Percentiles rank a stretch among this genome's conserved stretches.
Conservation (phyloP, 2,329 filamentous ascomycete species). For the Aspergillus pseudotamarii region DNA sequence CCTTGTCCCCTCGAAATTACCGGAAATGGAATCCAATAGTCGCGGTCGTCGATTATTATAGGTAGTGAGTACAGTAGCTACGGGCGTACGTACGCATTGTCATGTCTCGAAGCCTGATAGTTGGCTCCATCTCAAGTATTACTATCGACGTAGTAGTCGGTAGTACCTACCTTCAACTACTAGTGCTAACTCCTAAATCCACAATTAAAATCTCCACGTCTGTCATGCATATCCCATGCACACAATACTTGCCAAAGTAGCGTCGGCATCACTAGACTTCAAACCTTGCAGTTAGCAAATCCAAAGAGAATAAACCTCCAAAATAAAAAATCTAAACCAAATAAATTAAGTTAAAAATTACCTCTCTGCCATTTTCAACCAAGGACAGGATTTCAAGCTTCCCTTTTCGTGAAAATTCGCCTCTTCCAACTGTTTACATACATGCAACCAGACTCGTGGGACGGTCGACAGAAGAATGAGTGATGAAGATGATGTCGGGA, state of each 20-base stretch:
- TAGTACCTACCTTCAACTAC: background rate
- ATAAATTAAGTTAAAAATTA: background rate
- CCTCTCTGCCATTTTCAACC: background rate
- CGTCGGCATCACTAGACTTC: background rate
- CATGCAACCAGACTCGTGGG: background rate
- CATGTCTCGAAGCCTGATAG: background rate
- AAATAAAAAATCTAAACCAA: background rate
- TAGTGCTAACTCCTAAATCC: background rate
- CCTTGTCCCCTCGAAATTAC: background rate
- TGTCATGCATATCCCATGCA: constrained; percentile 9
- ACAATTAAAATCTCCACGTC: background rate
- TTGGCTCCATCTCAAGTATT: background rate
- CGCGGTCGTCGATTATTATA: background rate
- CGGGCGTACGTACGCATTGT: background rate
- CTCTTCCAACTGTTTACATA: background rate
- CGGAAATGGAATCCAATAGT: background rate
- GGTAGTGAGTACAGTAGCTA: background rate
- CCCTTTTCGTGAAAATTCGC: background rate
- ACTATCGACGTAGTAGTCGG: background rate
- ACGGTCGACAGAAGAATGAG: background rate
- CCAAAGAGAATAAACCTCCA: background rate
- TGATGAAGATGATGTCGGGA: background rate
- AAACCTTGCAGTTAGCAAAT: background rate
- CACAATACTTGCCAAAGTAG: constrained; percentile 1
- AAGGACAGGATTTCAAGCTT: background rate